phyloP scores from a whole-genome alignment of 805 yeast genomes.

The Saccharomycopsis selenospora region DNA sequence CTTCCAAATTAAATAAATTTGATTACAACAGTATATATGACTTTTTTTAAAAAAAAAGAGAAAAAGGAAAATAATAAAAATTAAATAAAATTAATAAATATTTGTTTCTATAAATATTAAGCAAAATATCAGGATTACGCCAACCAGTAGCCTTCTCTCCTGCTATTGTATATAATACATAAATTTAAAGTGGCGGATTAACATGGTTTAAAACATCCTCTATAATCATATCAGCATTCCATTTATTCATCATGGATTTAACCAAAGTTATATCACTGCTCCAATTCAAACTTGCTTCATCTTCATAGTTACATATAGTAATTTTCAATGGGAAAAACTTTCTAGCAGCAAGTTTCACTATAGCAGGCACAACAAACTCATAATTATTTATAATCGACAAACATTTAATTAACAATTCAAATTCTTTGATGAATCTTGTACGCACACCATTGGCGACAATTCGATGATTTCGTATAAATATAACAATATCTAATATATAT shows the following conservation, averaged over 20 bases:
- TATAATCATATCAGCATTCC: constrained; percentile 42
- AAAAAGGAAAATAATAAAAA: too few relatives aligned
- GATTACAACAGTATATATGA: too few relatives aligned
- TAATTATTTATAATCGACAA: constrained; percentile 37
- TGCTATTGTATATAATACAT: too few relatives aligned
- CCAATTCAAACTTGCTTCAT: constrained; percentile 47
- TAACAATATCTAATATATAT: constrained; percentile 50
- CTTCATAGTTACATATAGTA: constrained; percentile 31
- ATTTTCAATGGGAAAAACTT: constrained; percentile 44
- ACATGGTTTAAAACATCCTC: constrained; percentile 47
- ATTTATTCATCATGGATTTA: constrained; percentile 34
- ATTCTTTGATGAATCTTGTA: constrained; percentile 37
- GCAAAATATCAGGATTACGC: too few relatives aligned
- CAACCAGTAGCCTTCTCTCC: too few relatives aligned
- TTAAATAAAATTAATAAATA: too few relatives aligned
- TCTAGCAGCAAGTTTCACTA: constrained; percentile 43
- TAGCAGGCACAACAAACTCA: constrained; percentile 43
- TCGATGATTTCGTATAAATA: constrained; percentile 48
- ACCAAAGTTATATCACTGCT: constrained; percentile 46
- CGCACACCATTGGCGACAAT: constrained; percentile 47
- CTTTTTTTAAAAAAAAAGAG: too few relatives aligned
- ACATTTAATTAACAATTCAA: constrained; percentile 33
- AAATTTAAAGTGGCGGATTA: constrained; percentile 40
- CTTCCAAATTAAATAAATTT: too few relatives aligned
- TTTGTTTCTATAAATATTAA: too few relatives aligned